These are phyloP conservation scores for Ophioceras dolichostomum DNA, from an alignment of 2,329 filamentous ascomycete species.

Conservation along the genomic window DNA sequence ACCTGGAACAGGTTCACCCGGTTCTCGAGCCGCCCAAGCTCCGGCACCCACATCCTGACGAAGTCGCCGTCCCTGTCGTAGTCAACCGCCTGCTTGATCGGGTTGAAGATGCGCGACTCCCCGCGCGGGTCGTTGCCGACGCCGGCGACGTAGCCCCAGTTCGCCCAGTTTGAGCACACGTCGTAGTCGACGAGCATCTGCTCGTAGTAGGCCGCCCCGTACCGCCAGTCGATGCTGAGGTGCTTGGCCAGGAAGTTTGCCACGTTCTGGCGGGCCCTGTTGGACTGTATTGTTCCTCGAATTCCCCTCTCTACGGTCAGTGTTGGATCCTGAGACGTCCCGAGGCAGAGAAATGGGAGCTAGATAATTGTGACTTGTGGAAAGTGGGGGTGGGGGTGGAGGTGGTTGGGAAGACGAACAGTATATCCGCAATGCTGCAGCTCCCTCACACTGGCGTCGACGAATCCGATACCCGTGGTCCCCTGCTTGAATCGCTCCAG, in stretches of 20 bases:
- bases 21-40: slow-evolving; percentile 42
- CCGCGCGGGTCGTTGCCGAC: slow-evolving; percentile 69
- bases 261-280: slow-evolving; percentile 64
- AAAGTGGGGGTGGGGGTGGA: too few relatives aligned
- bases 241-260: slow-evolving; percentile 64
- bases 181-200: slow-evolving; percentile 65
- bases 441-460: slow-evolving; percentile 68
- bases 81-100: slow-evolving; percentile 67
- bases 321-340: too few relatives aligned
- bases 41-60: slow-evolving; percentile 61
- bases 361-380: too few relatives aligned
- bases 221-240: slow-evolving; percentile 64
- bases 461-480: slow-evolving; percentile 61
- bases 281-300: too few relatives aligned
- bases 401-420: too few relatives aligned
- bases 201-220: slow-evolving; percentile 77
- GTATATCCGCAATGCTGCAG: slow-evolving; percentile 67
- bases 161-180: slow-evolving; percentile 64
- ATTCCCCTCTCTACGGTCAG: too few relatives aligned
- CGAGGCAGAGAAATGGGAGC: too few relatives aligned
- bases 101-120: slow-evolving; percentile 65
- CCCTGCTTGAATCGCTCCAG: slow-evolving; percentile 52
- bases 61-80: slow-evolving; percentile 62
- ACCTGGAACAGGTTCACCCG: slow-evolving; percentile 55
- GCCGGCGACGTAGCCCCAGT: slow-evolving; percentile 73